phyloP scores from a whole-genome alignment of 495 filamentous ascomycete genomes.

The Penicillium taxi region DNA sequence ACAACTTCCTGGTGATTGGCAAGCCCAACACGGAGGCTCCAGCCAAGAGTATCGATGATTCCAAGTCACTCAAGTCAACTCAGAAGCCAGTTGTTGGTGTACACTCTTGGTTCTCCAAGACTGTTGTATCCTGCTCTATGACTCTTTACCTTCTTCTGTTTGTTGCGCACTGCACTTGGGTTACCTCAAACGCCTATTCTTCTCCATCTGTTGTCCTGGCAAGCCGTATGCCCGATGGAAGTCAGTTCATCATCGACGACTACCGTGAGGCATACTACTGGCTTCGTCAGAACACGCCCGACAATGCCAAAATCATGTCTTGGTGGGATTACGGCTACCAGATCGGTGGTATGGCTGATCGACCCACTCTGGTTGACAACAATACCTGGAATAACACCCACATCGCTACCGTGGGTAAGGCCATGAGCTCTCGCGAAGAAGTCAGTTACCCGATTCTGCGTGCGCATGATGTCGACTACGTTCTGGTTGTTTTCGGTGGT shows the following conservation, averaged over 20 bases:
- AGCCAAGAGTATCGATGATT: constrained; percentile 40
- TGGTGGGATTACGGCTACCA: constrained; percentile 99
- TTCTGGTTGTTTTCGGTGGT: constrained; percentile 94
- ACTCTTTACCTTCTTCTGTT: constrained; percentile 82
- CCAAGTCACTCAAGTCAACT: constrained; percentile 60
- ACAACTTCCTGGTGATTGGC: constrained; percentile 65
- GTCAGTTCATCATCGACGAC: constrained; percentile 97
- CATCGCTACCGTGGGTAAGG: constrained; percentile 98
- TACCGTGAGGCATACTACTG: constrained; percentile 99
- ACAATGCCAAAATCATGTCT: constrained; percentile 97
- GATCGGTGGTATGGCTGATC: constrained; percentile 99
- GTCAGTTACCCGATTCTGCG: constrained; percentile 98
- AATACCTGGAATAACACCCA: constrained; percentile 99
- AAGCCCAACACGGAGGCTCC: constrained; percentile 41
- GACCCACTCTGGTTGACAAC: constrained; percentile 96
- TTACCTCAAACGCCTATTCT: constrained; percentile 97
- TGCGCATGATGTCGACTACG: constrained; percentile 97
- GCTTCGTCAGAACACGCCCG: constrained; percentile 92
- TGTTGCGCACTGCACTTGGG: constrained; percentile 98
- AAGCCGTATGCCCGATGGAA: constrained; percentile 85
- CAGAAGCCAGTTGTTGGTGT: constrained; percentile 72
- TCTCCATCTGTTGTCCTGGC: constrained; percentile 96
- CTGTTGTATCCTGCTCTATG: constrained; percentile 59
- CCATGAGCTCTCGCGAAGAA: constrained; percentile 95
- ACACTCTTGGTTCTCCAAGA: constrained; percentile 72